Percentiles rank a stretch among this genome's conserved stretches.
Conservation (phyloP, 306 rosid genomes). For the Quercus engelmannii region DNA sequence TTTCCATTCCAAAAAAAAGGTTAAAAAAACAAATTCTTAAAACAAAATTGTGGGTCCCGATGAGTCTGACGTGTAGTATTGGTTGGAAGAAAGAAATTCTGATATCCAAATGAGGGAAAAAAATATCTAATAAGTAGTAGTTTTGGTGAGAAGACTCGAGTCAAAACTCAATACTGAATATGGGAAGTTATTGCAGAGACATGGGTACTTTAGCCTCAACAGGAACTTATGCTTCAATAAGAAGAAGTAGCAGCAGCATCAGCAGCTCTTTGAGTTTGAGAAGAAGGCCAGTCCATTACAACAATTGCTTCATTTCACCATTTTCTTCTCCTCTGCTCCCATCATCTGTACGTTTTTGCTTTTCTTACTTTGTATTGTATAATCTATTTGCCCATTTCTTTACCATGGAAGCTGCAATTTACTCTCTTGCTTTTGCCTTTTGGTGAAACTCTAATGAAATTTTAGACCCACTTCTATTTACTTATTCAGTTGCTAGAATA, state of each 20-base stretch:
- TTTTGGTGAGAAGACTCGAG: no score
- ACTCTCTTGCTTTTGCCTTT: no score
- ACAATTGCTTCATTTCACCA: not conserved
- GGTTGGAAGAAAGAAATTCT: no score
- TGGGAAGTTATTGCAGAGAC: no score
- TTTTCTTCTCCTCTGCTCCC: constrained; percentile 4
- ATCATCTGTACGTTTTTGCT: constrained; percentile 23
- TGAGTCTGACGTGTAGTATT: no score
- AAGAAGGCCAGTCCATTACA: constrained; percentile 1
- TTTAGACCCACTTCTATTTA: not conserved
- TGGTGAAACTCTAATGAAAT: not conserved
- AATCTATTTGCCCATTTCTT: not conserved
- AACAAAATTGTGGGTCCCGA: no score
- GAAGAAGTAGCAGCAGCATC: not conserved
- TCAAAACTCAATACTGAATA: no score
- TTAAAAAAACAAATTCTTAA: no score
- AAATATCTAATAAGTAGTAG: no score
- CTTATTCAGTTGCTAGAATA: not conserved
- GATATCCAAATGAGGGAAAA: no score
- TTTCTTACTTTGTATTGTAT: not conserved
- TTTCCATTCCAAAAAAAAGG: no score
- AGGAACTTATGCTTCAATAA: not conserved
- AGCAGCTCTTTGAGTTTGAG: not conserved
- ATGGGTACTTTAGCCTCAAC: not conserved
- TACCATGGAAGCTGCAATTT: no score